Conservation (phyloP, 805 yeast genomes). For the Saturnispora saitoi region DNA sequence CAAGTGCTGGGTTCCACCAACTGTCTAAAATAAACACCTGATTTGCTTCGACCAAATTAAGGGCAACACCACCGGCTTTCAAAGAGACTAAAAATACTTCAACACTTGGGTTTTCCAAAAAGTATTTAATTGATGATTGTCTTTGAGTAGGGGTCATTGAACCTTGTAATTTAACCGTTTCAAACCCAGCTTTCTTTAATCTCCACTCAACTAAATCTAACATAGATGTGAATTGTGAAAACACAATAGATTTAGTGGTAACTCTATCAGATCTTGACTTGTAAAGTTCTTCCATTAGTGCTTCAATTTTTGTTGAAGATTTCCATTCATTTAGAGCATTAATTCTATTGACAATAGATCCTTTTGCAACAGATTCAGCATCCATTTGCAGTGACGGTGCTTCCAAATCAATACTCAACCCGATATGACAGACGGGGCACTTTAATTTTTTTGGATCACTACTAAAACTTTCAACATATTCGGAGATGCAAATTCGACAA, state of each 20-base stretch:
- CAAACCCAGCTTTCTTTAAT: slow-evolving; percentile 86
- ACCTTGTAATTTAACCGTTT: slow-evolving; percentile 90
- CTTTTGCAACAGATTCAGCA: slow-evolving; percentile 46
- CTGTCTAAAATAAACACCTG: slow-evolving; percentile 95
- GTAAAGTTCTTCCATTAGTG: slow-evolving; percentile 86
- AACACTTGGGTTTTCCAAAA: slow-evolving; percentile 86
- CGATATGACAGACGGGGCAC: slow-evolving; percentile 96
- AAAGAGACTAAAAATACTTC: slow-evolving; percentile 91
- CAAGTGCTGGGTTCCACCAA: slow-evolving; percentile 99
- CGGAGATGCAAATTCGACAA: slow-evolving; percentile 86
- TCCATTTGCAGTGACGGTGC: slow-evolving; percentile 78
- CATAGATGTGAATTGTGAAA: slow-evolving; percentile 87
- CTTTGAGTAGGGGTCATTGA: slow-evolving; percentile 95
- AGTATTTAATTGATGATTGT: slow-evolving; percentile 81
- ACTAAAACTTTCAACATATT: slow-evolving; percentile 74
- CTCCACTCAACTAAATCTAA: slow-evolving; percentile 95
- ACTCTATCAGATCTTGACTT: slow-evolving; percentile 75
- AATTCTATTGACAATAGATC: slow-evolving; percentile 78
- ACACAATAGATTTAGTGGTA: slow-evolving; percentile 92
- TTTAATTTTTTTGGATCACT: slow-evolving; percentile 53
- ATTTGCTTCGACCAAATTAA: slow-evolving; percentile 92
- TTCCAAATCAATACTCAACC: slow-evolving; percentile 78
- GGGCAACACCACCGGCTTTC: slow-evolving; percentile 98
- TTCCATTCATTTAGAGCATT: slow-evolving; percentile 85
- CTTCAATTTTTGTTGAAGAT: slow-evolving; percentile 94